Evolutionary conservation across 345 rosid species (phyloP).

Genomic region (Sisymbrium irio): DNA sequence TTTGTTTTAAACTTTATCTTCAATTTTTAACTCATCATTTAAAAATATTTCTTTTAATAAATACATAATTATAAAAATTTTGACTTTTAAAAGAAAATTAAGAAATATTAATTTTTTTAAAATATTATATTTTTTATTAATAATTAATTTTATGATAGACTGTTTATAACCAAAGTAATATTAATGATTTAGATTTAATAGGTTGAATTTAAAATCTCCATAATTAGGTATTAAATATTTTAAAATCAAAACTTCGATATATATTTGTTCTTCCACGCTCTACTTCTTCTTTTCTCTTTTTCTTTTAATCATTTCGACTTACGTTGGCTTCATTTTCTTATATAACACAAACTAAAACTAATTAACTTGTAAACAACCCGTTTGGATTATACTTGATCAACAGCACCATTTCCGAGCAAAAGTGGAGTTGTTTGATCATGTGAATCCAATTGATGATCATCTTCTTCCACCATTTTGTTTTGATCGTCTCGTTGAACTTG

Average conservation of each 20-base stretch:
- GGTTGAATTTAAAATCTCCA: too few species aligned
- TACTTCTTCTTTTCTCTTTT: not conserved
- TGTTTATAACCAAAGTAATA: too few species aligned
- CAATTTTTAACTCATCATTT: too few species aligned
- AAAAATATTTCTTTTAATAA: too few species aligned
- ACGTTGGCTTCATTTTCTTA: not conserved
- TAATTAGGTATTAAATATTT: too few species aligned
- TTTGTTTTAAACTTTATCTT: too few species aligned
- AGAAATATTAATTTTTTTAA: too few species aligned
- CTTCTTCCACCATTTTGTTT: slow-evolving; percentile 16
- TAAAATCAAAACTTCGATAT: slow-evolving; percentile 21
- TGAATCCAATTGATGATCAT: slow-evolving; percentile 26
- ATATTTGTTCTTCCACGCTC: not conserved
- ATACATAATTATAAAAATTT: too few species aligned
- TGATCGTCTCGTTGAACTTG: slow-evolving; percentile 46
- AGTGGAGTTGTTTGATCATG: slow-evolving; percentile 47
- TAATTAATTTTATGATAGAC: too few species aligned
- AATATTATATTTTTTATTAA: too few species aligned
- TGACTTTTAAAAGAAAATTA: too few species aligned
- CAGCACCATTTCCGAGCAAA: slow-evolving; percentile 39
- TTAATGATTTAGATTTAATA: too few species aligned
- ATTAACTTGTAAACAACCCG: not conserved
- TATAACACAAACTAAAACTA: not conserved
- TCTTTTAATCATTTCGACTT: not conserved
- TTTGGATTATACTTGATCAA: slow-evolving; percentile 29